A percentile compares a stretch with the other conserved stretches of the same genome.
phyloP scores from a whole-genome alignment of 2,329 filamentous ascomycete genomes.

The Nigrospora sphaerica region DNA sequence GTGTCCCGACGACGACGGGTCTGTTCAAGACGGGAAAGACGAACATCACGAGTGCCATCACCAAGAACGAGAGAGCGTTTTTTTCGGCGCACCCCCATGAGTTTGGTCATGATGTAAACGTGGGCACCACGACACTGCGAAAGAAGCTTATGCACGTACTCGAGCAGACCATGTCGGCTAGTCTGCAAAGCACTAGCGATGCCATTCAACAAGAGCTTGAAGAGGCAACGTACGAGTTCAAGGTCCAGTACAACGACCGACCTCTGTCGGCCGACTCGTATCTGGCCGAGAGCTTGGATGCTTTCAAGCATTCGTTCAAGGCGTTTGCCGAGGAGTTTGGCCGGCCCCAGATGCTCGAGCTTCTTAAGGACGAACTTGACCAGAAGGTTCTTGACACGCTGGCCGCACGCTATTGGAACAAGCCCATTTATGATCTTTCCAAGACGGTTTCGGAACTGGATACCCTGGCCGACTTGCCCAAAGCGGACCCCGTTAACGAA shows the following conservation, averaged over 20 bases:
- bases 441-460: slow-evolving; percentile 61
- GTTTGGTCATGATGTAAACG: slow-evolving; percentile 69
- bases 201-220: slow-evolving; percentile 92
- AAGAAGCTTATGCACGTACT: slow-evolving; percentile 97
- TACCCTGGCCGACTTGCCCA: slow-evolving; percentile 70
- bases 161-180: slow-evolving; percentile 94
- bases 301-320: slow-evolving; percentile 97
- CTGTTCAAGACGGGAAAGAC: slow-evolving; percentile 78
- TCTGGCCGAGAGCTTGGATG: slow-evolving; percentile 86
- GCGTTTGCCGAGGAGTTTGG: slow-evolving; percentile 87
- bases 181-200: slow-evolving; percentile 80
- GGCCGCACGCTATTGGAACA: slow-evolving; percentile 95
- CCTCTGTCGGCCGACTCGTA: slow-evolving; percentile 94
- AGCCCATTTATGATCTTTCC: slow-evolving; percentile 78
- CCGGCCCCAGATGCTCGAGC: slow-evolving; percentile 76
- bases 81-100: slow-evolving; percentile 78
- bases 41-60: slow-evolving; percentile 74
- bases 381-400: slow-evolving; percentile 91
- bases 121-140: slow-evolving; percentile 79
- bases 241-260: slow-evolving; percentile 97
- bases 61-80: slow-evolving; percentile 80
- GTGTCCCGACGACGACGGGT: slow-evolving; percentile 61
- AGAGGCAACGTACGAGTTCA: slow-evolving; percentile 97
- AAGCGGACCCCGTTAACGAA: slow-evolving; percentile 73
- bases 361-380: slow-evolving; percentile 88